Evolutionary conservation across 192 early-diverging fungal species (phyloP), one percentile per base, ranked within the genome.

Genomic region (Coemansia sp.): DNA sequence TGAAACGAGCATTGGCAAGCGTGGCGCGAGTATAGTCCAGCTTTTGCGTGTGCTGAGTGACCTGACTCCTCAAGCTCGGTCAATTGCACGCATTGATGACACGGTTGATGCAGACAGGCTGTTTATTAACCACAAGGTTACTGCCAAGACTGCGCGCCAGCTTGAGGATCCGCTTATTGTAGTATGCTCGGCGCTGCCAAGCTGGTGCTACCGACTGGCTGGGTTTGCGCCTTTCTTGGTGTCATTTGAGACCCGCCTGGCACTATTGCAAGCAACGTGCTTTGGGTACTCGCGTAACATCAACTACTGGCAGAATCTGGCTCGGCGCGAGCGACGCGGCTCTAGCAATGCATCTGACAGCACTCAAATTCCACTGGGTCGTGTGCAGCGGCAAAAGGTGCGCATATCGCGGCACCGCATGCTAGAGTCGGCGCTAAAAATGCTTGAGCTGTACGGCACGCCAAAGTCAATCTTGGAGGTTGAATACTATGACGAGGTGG

Each of bases 401-500:
- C 85, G 92, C 0, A 90, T 98, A 15, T 82, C 86, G 2, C 83
- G 95, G 27, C 70, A 73, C 9, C 79, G 87, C n/a, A 84, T 97
- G 35, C 72, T 98, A 2, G 92, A 93, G 49, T 89, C 87, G 2
- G 90, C 94, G 64, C 79, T 91, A 21, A 90, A 92, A 55, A 90
- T 98, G n/a, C 83, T 97, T 70, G 88, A 94, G 45, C 65, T 93
- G 47, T 94, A 91, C 66, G 89, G 88, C 14, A 83, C 73, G 5
- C 72, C 75, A 3, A 86, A 88, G 27, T 70, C 89, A 6, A 75
- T 91, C 51, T 73, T 98, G 23, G 95, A 98, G 63, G 85, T 98
- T n/a, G 93, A 98, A 70, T 98, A 94, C 61, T 88, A 89, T 68
- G 92, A 93, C 59, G 95, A 98, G 55, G 94, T 91, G 22, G 95